phyloP scores from a whole-genome alignment of 306 rosid genomes.

The Dicorynia guianensis region DNA sequence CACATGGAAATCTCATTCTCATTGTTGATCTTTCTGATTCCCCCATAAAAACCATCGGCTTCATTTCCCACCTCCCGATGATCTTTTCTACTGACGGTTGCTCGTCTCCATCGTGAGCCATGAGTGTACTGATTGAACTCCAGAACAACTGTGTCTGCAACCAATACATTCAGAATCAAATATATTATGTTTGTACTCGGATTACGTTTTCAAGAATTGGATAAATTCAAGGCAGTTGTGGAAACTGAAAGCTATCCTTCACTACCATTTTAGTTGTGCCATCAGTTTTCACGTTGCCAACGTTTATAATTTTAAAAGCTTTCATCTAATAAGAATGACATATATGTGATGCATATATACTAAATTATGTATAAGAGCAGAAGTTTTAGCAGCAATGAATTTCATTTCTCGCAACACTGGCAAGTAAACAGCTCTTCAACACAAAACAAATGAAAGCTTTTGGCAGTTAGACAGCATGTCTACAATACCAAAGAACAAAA shows the following conservation, averaged over 20 bases:
- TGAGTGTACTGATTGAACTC: slow-evolving; percentile 90
- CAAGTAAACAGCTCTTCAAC: neutral
- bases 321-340: neutral
- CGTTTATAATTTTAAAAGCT: neutral
- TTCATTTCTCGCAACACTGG: neutral
- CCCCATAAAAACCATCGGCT: slow-evolving; percentile 89
- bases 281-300: neutral
- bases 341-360: neutral
- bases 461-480: neutral
- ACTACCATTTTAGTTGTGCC: neutral
- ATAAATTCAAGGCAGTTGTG: neutral
- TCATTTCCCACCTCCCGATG: slow-evolving; percentile 89
- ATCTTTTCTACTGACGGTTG: slow-evolving; percentile 65
- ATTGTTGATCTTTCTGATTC: slow-evolving; percentile 72
- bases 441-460: neutral
- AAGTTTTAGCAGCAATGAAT: neutral
- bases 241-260: slow-evolving; percentile 1
- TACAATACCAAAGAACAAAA: neutral
- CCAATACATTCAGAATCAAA: slow-evolving; percentile 37
- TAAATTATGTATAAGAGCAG: neutral
- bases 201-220: neutral
- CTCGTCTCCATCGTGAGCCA: slow-evolving; percentile 84
- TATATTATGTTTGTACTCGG: slow-evolving; percentile 24
- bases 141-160: slow-evolving; percentile 78
- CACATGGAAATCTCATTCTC: slow-evolving; percentile 66